These are phyloP conservation scores for Ascochyta pisi DNA, from an alignment of 2,329 filamentous ascomycete species.

Conservation along the genomic window DNA sequence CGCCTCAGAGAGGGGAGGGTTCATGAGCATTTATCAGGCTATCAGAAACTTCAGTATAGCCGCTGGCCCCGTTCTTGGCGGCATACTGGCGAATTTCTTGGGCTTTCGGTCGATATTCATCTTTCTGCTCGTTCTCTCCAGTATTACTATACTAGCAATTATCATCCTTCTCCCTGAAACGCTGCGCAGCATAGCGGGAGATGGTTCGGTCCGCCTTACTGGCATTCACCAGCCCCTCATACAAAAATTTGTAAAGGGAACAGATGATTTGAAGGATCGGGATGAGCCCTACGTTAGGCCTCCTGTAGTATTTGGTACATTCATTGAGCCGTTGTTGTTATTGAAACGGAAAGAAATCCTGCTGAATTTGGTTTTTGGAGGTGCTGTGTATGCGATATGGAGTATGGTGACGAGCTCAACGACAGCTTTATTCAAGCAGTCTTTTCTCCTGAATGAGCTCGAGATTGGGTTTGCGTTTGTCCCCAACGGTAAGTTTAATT, in stretches of 20 bases:
- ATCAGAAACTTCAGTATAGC: slow-evolving; percentile 47
- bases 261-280: not conserved
- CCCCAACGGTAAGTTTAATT: slow-evolving; percentile 41
- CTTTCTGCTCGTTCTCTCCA: slow-evolving; percentile 59
- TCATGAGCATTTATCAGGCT: slow-evolving; percentile 53
- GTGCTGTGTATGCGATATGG: slow-evolving; percentile 57
- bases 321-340: not conserved
- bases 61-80: slow-evolving; percentile 34
- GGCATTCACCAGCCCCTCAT: slow-evolving; percentile 53
- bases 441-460: slow-evolving; percentile 50
- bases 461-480: slow-evolving; percentile 53
- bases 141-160: slow-evolving; percentile 43
- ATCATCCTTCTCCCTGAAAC: slow-evolving; percentile 54
- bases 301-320: not conserved
- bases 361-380: slow-evolving; percentile 53
- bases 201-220: slow-evolving; percentile 42
- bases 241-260: slow-evolving; percentile 20
- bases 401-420: slow-evolving; percentile 58
- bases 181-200: slow-evolving; percentile 27
- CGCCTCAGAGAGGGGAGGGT: slow-evolving; percentile 49
- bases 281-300: not conserved
- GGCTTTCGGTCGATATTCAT: slow-evolving; percentile 58
- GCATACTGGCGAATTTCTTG: slow-evolving; percentile 34
- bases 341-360: slow-evolving; percentile 51
- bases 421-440: slow-evolving; percentile 48